Evolutionary conservation across 2,329 filamentous ascomycete species (phyloP), one percentile per base, ranked within the genome.

Genomic region (Hansfordia pulvinata): DNA sequence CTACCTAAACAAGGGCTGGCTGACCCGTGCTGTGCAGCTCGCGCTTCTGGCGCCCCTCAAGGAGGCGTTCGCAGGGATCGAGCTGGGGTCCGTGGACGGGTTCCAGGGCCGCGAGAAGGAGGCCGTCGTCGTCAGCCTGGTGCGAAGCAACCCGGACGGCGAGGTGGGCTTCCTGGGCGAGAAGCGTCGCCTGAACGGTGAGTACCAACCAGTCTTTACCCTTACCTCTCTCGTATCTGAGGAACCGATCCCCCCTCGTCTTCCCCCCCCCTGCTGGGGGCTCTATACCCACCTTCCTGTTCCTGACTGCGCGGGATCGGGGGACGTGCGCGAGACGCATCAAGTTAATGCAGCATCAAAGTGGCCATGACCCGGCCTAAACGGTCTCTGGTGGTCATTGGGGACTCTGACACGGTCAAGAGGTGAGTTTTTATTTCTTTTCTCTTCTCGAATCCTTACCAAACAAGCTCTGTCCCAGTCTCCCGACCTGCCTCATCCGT

Each of bases 91-190:
- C 42, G 83, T 98, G 3, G 90, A 98, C 51, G 90, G 88, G 3
- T 98, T 98, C 49, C 90, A 98, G 52, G 90, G 90, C 18, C 73
- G 90, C 11, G 90, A 98, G 53, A 98, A 98, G 53, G 90, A 98
- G 52, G 90, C 83, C 3, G 77, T 98, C 10, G 69, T 98, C 20
- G 76, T 98, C 27, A 93, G 79, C 50, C 66, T 96, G n/a, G 90
- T 98, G 30, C 69, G 90, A 38, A 94, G 86, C 53, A 98, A 98
- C 47, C 39, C 72, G 5, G 71, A 85, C 25, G 73, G 76, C 26
- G 85, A 96, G 49, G 86, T 96, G 10, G 90, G 90, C 8, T 98
- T 98, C 45, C 57, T 98, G 19, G 83, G 74, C 10, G 90, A 98
- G 56, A 93, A 86, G 62, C 69, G 90, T 36, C 69, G 90, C 35